Base-by-base conservation (phyloP, 208 protist genomes). In the Tritrichomonas musculus region DNA sequence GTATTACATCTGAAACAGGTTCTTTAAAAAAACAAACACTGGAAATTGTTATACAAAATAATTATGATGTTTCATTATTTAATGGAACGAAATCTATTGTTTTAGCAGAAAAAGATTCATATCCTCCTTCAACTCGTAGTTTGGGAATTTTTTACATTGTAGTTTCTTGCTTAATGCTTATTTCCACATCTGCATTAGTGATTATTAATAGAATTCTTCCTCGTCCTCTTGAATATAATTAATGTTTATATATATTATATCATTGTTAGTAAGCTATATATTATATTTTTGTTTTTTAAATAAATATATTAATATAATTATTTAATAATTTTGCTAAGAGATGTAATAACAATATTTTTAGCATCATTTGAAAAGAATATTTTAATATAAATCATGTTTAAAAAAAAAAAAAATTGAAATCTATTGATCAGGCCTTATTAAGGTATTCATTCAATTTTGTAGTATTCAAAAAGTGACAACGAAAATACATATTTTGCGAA, bases 101-200 rank as follows among this genome's bases (percentile, higher is more conserved):
- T 22, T 47, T 88, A 2, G 41, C 77, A 39, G 27, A 41, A 57
- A 88, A 88, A 30, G 47, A 33, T 57, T 27, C 20, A 20, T 88
- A 53, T 36, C 41, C 77, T 17, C 20, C 77, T 39, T 53, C 47
- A 9, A 33, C 77, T 33, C 25, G 14, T 39, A 41, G 57, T 39
- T 57, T 88, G 2, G 77, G 77, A 25, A 88, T 88, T 88, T 1
- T 88, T 53, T 88, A 88, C 17, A n/a, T 88, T 57, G 41, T 57
- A 14, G 33, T 49, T 36, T 13, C 41, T 5, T 17, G 41, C 25
- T 39, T 88, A 9, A 88, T 88, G 77, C 17, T 53, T 33, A 22
- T 88, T 57, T 44, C 77, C 39, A 57, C 77, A 4, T 20, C 41
- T 44, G 0, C 41, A 2, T n/a, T 82, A n/a, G 33, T 82, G 4